phyloP scores from a whole-genome alignment of 2,329 filamentous ascomycete species.

The Madurella mycetomatis region DNA sequence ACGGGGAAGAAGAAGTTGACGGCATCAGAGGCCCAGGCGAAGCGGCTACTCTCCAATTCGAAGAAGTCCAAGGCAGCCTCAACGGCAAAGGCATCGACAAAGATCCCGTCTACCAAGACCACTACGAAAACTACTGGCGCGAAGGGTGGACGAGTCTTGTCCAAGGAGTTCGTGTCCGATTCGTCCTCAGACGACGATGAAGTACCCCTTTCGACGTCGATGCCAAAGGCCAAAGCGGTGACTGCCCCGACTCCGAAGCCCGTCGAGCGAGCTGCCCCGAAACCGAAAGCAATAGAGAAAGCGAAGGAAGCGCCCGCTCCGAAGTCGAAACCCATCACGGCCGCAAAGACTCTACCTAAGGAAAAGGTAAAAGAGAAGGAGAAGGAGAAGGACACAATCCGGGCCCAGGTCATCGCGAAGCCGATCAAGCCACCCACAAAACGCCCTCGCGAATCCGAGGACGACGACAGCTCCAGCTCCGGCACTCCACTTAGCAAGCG shows the following conservation, averaged over 20 bases:
- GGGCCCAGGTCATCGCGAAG: constrained; percentile 26
- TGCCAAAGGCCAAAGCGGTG: constrained; percentile 21
- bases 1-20: constrained; percentile 54
- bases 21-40: constrained; percentile 52
- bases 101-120: constrained; percentile 41
- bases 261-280: constrained; percentile 27
- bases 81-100: constrained; percentile 36
- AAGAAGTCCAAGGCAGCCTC: constrained; percentile 36
- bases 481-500: constrained; percentile 55
- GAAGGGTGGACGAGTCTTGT: constrained; percentile 45
- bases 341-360: constrained; percentile 12
- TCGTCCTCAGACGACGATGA: constrained; percentile 53
- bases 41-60: constrained; percentile 46
- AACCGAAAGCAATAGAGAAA: constrained; percentile 24
- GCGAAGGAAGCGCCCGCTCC: constrained; percentile 27
- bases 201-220: constrained; percentile 38
- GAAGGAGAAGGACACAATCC: constrained; percentile 34
- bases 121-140: constrained; percentile 36
- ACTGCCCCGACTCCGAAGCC: constrained; percentile 10
- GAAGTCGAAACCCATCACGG: constrained; percentile 36
- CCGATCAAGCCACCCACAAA: constrained; percentile 40
- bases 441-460: constrained; percentile 48
- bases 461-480: constrained; percentile 57
- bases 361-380: constrained; percentile 16
- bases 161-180: constrained; percentile 53